A percentile compares a stretch with the other conserved stretches of the same genome.
phyloP scores from a whole-genome alignment of 129 eudicot species.

The Solidago caesia region DNA sequence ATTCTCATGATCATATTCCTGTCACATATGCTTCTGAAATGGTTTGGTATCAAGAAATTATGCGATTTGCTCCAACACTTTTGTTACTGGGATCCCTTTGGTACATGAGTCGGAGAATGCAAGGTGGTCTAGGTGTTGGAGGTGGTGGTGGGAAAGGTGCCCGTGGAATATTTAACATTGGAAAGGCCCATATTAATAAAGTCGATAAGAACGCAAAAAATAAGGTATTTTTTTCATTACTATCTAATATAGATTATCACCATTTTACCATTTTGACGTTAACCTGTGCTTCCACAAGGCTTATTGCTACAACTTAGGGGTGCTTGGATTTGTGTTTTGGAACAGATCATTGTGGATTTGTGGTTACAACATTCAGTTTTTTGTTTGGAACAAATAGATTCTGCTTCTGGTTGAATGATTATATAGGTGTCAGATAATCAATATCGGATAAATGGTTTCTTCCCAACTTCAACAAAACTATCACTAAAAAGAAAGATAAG shows the following conservation, averaged over 20 bases:
- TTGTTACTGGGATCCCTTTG: constrained; percentile 59
- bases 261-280: not conserved
- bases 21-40: constrained; percentile 65
- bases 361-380: not conserved
- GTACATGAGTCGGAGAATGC: constrained; percentile 69
- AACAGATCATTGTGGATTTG: not conserved
- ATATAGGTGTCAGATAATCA: no score
- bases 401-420: no score
- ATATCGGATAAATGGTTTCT: no score
- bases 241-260: not conserved
- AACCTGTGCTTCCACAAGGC: not conserved
- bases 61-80: constrained; percentile 72
- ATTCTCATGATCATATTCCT: constrained; percentile 61
- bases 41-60: constrained; percentile 70
- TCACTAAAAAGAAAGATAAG: not conserved
- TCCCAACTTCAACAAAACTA: not conserved
- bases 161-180: constrained; percentile 75
- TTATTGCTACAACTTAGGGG: constrained; percentile 2
- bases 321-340: not conserved
- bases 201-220: constrained; percentile 73
- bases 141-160: constrained; percentile 73
- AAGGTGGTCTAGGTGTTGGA: constrained; percentile 74
- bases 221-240: constrained; percentile 45
- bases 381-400: not conserved
- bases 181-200: constrained; percentile 66